Conservation (phyloP, 495 filamentous ascomycete species). For the Xylaria castorea region DNA sequence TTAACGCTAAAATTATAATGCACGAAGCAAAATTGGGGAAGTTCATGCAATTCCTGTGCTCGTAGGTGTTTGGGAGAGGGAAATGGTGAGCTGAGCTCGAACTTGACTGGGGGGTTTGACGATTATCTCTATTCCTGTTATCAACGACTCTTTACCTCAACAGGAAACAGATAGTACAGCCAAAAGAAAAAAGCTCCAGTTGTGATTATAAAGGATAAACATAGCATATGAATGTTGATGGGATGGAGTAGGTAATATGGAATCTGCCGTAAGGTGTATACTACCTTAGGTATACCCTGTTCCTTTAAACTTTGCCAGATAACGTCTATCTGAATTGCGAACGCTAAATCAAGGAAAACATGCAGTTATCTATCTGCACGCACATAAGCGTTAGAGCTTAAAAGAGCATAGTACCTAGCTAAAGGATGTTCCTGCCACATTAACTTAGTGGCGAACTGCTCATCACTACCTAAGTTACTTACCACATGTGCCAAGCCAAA, state of each 20-base stretch:
- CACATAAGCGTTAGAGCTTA: not conserved
- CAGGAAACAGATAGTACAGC: not conserved
- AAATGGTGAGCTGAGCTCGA: not conserved
- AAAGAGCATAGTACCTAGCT: not conserved
- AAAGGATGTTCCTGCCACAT: not conserved
- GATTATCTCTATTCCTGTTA: not conserved
- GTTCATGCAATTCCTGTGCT: not conserved
- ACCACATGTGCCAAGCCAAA: not conserved
- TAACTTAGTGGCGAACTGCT: not conserved
- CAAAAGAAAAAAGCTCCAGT: not conserved
- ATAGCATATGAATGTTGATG: not conserved
- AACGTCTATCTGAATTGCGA: not conserved
- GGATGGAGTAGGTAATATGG: not conserved
- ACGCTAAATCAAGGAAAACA: not conserved
- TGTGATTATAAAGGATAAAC: too few species aligned
- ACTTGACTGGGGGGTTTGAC: not conserved
- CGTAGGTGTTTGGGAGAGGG: not conserved
- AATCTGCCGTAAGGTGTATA: not conserved
- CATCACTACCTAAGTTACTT: too few species aligned
- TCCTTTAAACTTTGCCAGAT: not conserved
- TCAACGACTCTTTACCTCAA: too few species aligned
- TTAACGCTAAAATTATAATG: not conserved
- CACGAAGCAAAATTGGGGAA: not conserved
- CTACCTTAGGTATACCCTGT: not conserved
- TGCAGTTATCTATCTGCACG: not conserved